phyloP scores from a whole-genome alignment of 768 basidiomycete species.

The Hericium rajendrae region DNA sequence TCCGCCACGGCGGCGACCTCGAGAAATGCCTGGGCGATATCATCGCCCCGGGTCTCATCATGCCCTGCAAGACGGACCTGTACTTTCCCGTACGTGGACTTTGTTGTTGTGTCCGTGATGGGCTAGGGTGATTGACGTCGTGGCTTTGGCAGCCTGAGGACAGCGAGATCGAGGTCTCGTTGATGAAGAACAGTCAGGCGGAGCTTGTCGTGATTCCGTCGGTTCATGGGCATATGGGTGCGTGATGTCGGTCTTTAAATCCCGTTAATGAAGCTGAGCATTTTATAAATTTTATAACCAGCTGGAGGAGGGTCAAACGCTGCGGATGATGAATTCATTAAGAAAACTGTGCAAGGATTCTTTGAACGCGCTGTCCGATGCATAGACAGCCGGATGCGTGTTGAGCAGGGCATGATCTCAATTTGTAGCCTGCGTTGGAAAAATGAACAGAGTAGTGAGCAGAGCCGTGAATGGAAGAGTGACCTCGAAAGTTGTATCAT shows the following conservation, averaged over 20 bases:
- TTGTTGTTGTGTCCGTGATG: not conserved
- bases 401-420: too few species aligned
- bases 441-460: too few species aligned
- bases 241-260: conserved; percentile 8
- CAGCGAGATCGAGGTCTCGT: conserved; percentile 36
- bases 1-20: conserved; percentile 35
- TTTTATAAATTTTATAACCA: not conserved
- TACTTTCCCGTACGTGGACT: conserved; percentile 35
- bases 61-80: conserved; percentile 49
- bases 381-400: too few species aligned
- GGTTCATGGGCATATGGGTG: conserved; percentile 50
- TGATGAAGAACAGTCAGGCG: conserved; percentile 28
- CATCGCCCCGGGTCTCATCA: conserved; percentile 40
- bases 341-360: not conserved
- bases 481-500: too few species aligned
- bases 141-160: conserved; percentile 41
- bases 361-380: not conserved
- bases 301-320: conserved; percentile 2
- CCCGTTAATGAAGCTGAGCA: conserved; percentile 3
- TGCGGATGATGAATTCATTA: not conserved
- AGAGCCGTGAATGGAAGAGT: too few species aligned
- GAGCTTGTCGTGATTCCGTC: conserved; percentile 44
- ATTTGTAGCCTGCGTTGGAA: too few species aligned
- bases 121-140: not conserved
- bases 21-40: conserved; percentile 30